Evolutionary conservation across 306 rosid genomes (phyloP).

Genomic region (Mucuna pruriens): DNA sequence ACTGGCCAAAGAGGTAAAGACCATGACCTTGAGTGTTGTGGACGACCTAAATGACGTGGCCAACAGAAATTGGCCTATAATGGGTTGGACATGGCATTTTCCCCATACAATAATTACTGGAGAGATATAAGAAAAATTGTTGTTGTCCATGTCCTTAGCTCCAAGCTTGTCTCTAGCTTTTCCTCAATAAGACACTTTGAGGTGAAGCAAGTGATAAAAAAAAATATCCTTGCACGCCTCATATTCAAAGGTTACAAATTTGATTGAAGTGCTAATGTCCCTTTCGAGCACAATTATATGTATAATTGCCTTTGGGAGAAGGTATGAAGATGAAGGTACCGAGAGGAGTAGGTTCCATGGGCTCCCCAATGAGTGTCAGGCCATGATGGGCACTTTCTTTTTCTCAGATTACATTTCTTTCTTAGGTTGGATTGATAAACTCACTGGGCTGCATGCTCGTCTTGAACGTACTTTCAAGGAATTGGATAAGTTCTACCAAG

Average conservation of each 20-base stretch:
- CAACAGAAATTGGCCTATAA: slow-evolving; percentile 44
- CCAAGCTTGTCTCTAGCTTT: slow-evolving; percentile 18
- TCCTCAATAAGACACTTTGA: slow-evolving; percentile 23
- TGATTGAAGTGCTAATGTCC: neutral
- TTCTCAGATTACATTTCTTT: slow-evolving; percentile 23
- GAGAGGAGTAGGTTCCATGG: slow-evolving; percentile 24
- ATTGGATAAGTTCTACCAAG: slow-evolving; percentile 1
- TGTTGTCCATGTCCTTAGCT: slow-evolving; percentile 42
- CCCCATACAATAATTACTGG: slow-evolving; percentile 48
- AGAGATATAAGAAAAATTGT: slow-evolving; percentile 50
- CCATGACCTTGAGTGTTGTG: slow-evolving; percentile 36
- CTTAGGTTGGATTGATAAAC: slow-evolving; percentile 50
- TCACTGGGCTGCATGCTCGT: slow-evolving; percentile 21
- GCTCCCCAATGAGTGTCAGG: slow-evolving; percentile 32
- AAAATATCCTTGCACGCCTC: neutral
- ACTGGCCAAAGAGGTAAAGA: slow-evolving; percentile 21
- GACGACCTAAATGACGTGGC: slow-evolving; percentile 35
- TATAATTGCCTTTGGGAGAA: neutral
- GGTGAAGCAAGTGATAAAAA: neutral
- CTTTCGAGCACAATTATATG: neutral
- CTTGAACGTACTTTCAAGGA: slow-evolving; percentile 35
- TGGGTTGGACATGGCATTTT: slow-evolving; percentile 32
- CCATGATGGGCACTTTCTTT: neutral
- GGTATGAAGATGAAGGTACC: neutral
- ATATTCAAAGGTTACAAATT: neutral